Conservation (phyloP, 257 asterid genomes). For the Orobanche coerulescens region DNA sequence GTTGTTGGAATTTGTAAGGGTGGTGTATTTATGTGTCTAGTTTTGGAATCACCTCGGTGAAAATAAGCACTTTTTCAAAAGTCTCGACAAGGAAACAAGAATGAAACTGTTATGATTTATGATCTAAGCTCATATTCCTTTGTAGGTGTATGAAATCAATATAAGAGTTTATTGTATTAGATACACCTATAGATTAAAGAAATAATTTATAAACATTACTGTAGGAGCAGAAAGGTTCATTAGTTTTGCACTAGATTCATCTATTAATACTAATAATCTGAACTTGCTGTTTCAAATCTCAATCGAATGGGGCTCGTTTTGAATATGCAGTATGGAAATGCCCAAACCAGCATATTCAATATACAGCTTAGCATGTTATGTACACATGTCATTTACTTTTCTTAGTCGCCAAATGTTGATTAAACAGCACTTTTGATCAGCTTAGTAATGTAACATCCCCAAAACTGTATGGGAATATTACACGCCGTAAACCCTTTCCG, state of each 20-base stretch:
- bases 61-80: neutral
- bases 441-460: no score
- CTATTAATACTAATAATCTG: neutral
- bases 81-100: neutral
- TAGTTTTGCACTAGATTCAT: neutral
- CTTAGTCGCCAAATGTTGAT: no score
- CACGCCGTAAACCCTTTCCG: no score
- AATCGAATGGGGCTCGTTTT: no score
- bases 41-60: no score
- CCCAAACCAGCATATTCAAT: no score
- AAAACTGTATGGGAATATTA: no score
- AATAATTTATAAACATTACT: neutral
- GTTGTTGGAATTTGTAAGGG: neutral
- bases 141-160: neutral
- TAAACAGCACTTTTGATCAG: no score
- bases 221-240: neutral
- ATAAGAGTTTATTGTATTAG: neutral
- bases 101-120: neutral
- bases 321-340: no score
- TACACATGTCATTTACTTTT: no score
- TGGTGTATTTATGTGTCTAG: neutral
- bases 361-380: no score
- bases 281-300: neutral
- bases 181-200: neutral
- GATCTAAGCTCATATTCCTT: neutral